Base-by-base conservation (phyloP, 257 asterid genomes). In the Ocimum tenuiflorum region DNA sequence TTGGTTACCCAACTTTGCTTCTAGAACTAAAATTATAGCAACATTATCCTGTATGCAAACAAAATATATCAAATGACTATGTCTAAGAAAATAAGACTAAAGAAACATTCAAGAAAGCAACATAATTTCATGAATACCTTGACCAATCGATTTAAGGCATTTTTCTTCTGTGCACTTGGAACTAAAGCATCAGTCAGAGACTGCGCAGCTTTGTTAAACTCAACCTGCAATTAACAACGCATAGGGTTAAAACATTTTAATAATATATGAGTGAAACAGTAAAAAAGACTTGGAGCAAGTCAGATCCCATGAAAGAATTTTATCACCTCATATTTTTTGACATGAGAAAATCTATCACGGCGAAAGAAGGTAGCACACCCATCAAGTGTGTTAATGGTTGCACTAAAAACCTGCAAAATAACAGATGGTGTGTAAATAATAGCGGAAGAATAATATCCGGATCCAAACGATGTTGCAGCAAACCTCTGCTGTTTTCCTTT, bases 361-460 rank as follows among this genome's bases (percentile, higher is more conserved):
- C 99, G 97, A 72, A 89, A 92, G 80, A 92, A 92, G 56, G 99
- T 92, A 74, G 99, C 99, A 71, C 99, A 92, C 23, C 99, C 97
- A 67, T 92, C 99, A 63, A 84, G 63, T 18, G 66, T 71, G 68
- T 77, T 77, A 12, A 78, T 77, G 69, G 76, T 89, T 68, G 95
- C 91, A 46, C 70, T 72, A 69, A 81, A 82, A 58, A 79, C 95
- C 99, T 92, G 88, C 79, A 36, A 3, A 11, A 54, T 38, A 68
- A 23, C 27, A 22, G 60, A 24, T 10, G 19, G 49, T 6, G 31
- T 48, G 41, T 71, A 19, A 77, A 65, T 53, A 67, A 67, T 68
- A 65, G 53, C 70, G 55, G 7, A 12, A 24, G 42, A 45, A 27
- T 17, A 53, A 48, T 49, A 18, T 14, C 70, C 68, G 48, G 66